Conservation (phyloP, 371 early-diverging fungal species). For the Mortierella polycephala region DNA sequence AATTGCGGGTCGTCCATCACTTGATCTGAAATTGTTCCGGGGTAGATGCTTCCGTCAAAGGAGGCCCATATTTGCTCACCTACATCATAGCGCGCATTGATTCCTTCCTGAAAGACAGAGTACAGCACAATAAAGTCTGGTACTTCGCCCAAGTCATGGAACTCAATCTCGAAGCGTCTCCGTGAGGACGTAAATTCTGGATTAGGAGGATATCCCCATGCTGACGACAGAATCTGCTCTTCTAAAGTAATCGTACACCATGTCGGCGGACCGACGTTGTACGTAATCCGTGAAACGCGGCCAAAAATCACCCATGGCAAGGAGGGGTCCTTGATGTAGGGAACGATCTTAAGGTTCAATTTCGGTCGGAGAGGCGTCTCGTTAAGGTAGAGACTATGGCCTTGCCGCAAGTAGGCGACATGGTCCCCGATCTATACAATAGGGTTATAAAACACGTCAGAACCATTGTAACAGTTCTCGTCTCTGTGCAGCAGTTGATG, state of each 20-base stretch:
- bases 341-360: slow-evolving; percentile 67
- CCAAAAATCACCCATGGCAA: slow-evolving; percentile 69
- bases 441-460: background rate
- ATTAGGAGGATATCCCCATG: slow-evolving; percentile 52
- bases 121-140: slow-evolving; percentile 79
- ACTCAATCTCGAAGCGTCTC: slow-evolving; percentile 69
- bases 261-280: slow-evolving; percentile 79
- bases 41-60: slow-evolving; percentile 73
- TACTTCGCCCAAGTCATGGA: slow-evolving; percentile 74
- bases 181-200: slow-evolving; percentile 56
- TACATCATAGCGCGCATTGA: slow-evolving; percentile 57
- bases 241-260: slow-evolving; percentile 67
- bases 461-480: background rate
- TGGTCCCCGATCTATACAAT: slow-evolving; percentile 62
- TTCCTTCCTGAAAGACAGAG: slow-evolving; percentile 68
- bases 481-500: background rate
- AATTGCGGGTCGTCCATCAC: slow-evolving; percentile 53
- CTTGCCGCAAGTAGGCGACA: slow-evolving; percentile 72
- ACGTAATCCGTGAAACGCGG: slow-evolving; percentile 65
- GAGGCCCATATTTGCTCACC: slow-evolving; percentile 73
- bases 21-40: slow-evolving; percentile 61
- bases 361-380: slow-evolving; percentile 61
- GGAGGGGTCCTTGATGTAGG: slow-evolving; percentile 56
- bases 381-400: slow-evolving; percentile 71
- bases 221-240: slow-evolving; percentile 54